Base-by-base conservation (phyloP, 805 yeast genomes). In the Candida yuanshanica region DNA sequence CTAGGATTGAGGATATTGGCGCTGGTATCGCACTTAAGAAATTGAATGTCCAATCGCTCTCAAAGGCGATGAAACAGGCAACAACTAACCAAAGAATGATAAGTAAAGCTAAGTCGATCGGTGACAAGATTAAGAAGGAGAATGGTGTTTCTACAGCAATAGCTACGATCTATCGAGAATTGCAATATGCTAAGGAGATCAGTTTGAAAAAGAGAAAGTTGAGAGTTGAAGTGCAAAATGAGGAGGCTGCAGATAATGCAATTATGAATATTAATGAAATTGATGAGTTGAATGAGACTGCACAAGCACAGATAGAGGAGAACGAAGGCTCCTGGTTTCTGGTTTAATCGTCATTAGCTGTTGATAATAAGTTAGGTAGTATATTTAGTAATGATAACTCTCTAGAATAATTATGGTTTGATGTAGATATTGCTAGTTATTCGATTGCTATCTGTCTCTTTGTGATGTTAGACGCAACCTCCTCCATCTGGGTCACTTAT, bases 1-100 rank as follows among this genome's bases (percentile, higher is more conserved):
- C 75, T 18, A 70, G 97, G 44, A 83, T 91, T 3, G 95, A 88
- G 50, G 97, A 89, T 45, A 69, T 88, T 27, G 96, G 96, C 1
- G 91, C 77, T 20, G 98, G 98, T 2, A 50, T 89, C 10, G 72
- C 76, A 2, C 61, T 91, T 47, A 77, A 72, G 58, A 80, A 84
- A 51, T 68, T 91, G 51, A 87, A 83, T 49, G 71, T 72, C 21
- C 72, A 72, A 45, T 69, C 77, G 1, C 65, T 91, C 42, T 64
- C 83, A 1, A 75, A 75, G 41, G 96, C 95, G 0, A 62, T 91
- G 38, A 73, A 68, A 52, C 79, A 77, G 39, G 89, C 78, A 0
- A 78, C 89, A 0, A 73, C 79, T 0, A 81, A 86, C 51, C 66
- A 72, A 32, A 70, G 83, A 40, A 79, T 86, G 51, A 76, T 74